phyloP scores from a whole-genome alignment of 2,329 filamentous ascomycete species.

The Pestalotiopsis sp. region DNA sequence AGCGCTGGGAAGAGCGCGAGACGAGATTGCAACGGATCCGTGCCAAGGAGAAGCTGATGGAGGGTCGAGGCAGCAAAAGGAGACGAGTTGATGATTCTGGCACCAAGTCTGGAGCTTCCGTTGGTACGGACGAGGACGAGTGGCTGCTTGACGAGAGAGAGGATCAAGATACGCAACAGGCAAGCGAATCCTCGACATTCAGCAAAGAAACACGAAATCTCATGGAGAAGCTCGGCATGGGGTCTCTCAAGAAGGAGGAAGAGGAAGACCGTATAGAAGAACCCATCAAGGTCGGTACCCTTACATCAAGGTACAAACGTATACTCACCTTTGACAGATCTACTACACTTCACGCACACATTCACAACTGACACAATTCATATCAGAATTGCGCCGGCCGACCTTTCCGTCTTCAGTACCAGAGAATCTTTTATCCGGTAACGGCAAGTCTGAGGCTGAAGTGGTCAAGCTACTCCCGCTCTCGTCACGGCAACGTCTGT shows the following conservation, averaged over 20 bases:
- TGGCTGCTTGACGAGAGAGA: conserved; percentile 75
- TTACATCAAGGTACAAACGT: conserved; percentile 11
- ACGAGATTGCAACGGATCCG: conserved; percentile 65
- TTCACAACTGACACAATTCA: conserved; percentile 87
- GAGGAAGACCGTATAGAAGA: conserved; percentile 48
- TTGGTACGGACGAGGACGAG: conserved; percentile 59
- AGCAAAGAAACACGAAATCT: conserved; percentile 76
- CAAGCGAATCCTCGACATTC: conserved; percentile 50
- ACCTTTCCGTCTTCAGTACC: conserved; percentile 71
- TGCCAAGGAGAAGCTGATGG: conserved; percentile 60
- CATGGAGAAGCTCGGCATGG: conserved; percentile 64
- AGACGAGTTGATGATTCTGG: conserved; percentile 41
- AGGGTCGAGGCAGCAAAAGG: conserved; percentile 48
- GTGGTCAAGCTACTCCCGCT: conserved; percentile 78
- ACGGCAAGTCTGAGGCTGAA: conserved; percentile 41
- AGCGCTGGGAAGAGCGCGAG: conserved; percentile 72
- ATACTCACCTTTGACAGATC: conserved; percentile 47
- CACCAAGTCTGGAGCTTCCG: conserved; percentile 27
- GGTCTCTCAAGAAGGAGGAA: conserved; percentile 30
- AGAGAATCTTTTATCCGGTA: conserved; percentile 30
- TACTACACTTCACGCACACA: conserved; percentile 93
- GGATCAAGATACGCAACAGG: conserved; percentile 36
- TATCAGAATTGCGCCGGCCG: conserved; percentile 79
- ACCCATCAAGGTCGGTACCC: conserved; percentile 61
- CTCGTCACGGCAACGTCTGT: conserved; percentile 83